Evolutionary conservation across 129 eudicot species (phyloP).

Genomic region (Smallanthus sonchifolius): DNA sequence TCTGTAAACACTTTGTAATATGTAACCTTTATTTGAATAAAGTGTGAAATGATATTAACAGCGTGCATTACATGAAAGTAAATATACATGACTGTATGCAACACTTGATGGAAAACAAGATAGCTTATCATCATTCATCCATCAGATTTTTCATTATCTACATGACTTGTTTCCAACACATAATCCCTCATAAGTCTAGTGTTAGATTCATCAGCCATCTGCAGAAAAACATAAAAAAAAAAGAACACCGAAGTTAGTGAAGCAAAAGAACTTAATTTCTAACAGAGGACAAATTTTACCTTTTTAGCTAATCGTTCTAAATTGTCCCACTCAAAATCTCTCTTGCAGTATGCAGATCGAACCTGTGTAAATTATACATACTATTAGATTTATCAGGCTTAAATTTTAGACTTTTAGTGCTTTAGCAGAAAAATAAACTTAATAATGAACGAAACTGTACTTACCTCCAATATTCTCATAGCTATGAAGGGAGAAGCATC

Average conservation of each 20-base stretch:
- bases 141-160: constrained; percentile 31
- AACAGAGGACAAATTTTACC: constrained; percentile 29
- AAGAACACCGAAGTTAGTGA: constrained; percentile 3
- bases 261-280: not conserved
- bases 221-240: constrained; percentile 9
- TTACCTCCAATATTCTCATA: constrained; percentile 82
- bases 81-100: constrained; percentile 17
- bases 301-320: constrained; percentile 56
- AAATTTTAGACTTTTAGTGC: not conserved
- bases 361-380: constrained; percentile 42
- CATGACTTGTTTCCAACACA: constrained; percentile 63
- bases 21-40: constrained; percentile 3
- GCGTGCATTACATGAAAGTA: constrained; percentile 25
- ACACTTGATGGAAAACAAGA: not conserved
- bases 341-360: constrained; percentile 90
- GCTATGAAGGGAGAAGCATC: constrained; percentile 48
- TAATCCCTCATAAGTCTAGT: constrained; percentile 82
- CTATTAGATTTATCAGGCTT: constrained; percentile 3
- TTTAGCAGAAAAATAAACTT: not conserved
- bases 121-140: constrained; percentile 1
- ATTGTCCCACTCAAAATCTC: constrained; percentile 98
- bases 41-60: constrained; percentile 10
- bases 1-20: constrained; percentile 18
- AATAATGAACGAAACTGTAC: constrained; percentile 9
- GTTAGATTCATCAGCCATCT: constrained; percentile 76